phyloP scores from a whole-genome alignment of 2,329 filamentous ascomycete genomes.

The Aureobasidium sp. region DNA sequence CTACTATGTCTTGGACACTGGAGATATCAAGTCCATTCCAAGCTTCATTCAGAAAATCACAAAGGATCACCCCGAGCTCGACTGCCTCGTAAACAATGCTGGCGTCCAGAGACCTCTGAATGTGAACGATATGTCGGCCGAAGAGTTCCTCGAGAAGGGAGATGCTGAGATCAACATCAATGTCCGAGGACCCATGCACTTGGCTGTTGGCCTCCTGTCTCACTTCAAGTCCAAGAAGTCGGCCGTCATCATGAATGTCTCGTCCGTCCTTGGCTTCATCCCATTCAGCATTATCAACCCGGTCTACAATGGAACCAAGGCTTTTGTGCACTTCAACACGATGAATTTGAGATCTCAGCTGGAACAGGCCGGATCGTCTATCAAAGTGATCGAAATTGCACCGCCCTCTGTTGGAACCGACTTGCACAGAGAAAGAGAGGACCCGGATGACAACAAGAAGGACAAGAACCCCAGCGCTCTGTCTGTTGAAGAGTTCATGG shows the following conservation, averaged over 20 bases:
- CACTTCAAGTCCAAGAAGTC: conserved; percentile 39
- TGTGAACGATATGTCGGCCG: conserved; percentile 29
- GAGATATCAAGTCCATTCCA: conserved; percentile 36
- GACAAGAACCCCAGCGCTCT: conserved; percentile 41
- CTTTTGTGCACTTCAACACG: conserved; percentile 49
- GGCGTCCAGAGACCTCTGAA: conserved; percentile 44
- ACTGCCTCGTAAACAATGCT: conserved; percentile 53
- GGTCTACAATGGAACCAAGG: conserved; percentile 52
- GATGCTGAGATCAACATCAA: conserved; percentile 53
- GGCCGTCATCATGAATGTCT: conserved; percentile 46
- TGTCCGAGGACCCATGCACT: conserved; percentile 50
- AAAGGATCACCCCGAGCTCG: conserved; percentile 44
- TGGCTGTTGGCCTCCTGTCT: conserved; percentile 40
- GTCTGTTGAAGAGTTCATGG: conserved; percentile 47
- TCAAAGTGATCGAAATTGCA: conserved; percentile 48
- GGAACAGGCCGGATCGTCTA: conserved; percentile 26
- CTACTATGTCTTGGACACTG: conserved; percentile 48
- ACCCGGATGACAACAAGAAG: conserved; percentile 54
- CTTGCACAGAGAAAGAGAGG: conserved; percentile 46
- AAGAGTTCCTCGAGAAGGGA: conserved; percentile 41
- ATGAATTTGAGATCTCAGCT: conserved; percentile 49
- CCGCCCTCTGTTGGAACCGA: conserved; percentile 33
- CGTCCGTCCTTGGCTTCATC: conserved; percentile 44
- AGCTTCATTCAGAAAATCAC: conserved; percentile 39
- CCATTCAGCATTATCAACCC: conserved; percentile 48